phyloP scores from a whole-genome alignment of 371 early-diverging fungal genomes.

The Apophysomyces variabilis region DNA sequence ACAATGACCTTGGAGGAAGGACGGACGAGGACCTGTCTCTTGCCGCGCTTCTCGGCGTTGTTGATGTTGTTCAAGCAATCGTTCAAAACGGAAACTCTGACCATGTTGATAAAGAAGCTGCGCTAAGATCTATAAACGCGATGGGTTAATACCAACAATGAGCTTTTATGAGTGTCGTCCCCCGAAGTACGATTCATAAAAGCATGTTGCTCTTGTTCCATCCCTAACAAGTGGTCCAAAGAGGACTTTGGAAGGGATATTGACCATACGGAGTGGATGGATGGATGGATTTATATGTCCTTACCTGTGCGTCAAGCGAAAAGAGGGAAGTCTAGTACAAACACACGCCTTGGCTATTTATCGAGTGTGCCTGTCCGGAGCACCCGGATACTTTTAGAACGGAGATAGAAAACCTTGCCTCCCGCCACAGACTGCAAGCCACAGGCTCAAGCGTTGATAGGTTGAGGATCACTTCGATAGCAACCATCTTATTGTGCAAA shows the following conservation, averaged over 20 bases:
- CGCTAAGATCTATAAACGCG: conserved; percentile 9
- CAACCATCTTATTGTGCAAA: too few relatives aligned
- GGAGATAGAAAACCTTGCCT: background rate
- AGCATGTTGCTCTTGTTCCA: conserved; percentile 1
- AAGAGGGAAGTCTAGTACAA: background rate
- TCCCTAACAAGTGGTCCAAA: conserved; percentile 1
- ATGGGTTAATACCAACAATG: conserved; percentile 2
- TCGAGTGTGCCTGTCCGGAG: background rate
- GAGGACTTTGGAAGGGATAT: conserved; percentile 2
- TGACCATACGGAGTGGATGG: conserved; percentile 7
- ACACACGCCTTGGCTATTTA: background rate
- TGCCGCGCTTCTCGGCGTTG: conserved; percentile 99
- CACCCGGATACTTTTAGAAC: background rate
- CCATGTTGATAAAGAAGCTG: conserved; percentile 27
- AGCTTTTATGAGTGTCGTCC: conserved; percentile 7
- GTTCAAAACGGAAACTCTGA: conserved; percentile 66
- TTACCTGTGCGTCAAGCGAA: conserved; percentile 12
- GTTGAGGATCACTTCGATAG: too few relatives aligned
- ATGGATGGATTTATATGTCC: conserved; percentile 3
- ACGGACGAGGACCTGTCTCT: conserved; percentile 97
- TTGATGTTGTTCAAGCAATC: conserved; percentile 98
- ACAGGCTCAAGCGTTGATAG: too few relatives aligned
- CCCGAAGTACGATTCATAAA: conserved; percentile 6
- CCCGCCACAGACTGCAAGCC: too few relatives aligned
- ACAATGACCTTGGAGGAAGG: conserved; percentile 97